phyloP scores from a whole-genome alignment of 768 basidiomycete genomes.

The Pisolithus tinctorius region DNA sequence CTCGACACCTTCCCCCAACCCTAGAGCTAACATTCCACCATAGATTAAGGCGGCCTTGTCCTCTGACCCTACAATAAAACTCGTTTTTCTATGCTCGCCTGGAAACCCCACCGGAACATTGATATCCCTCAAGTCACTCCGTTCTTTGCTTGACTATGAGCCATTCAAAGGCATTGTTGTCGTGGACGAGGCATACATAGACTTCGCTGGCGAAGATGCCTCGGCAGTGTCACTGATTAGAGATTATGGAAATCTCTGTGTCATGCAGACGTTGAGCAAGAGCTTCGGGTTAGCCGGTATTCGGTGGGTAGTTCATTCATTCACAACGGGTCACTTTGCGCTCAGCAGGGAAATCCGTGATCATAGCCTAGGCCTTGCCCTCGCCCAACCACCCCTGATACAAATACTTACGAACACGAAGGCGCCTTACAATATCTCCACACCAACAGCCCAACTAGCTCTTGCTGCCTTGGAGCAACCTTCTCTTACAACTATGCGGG shows the following conservation, averaged over 20 bases:
- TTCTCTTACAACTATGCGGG: conserved; percentile 58
- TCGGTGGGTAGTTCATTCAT: conserved; percentile 46
- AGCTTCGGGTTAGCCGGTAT: conserved; percentile 95
- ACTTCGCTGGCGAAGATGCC: conserved; percentile 62
- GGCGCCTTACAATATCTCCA: conserved; percentile 95
- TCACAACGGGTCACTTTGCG: not conserved
- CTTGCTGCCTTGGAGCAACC: conserved; percentile 64
- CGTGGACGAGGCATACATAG: conserved; percentile 97
- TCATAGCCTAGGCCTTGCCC: conserved; percentile 75
- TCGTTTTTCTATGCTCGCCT: conserved; percentile 93
- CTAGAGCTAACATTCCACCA: not conserved
- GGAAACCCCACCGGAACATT: conserved; percentile 94
- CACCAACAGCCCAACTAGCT: conserved; percentile 81
- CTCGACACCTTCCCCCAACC: not conserved
- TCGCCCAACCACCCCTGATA: conserved; percentile 85
- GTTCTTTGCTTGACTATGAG: conserved; percentile 66
- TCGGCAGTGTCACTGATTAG: conserved; percentile 68
- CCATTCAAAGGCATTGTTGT: conserved; percentile 87
- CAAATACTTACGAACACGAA: conserved; percentile 93
- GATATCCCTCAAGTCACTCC: conserved; percentile 65
- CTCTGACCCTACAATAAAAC: conserved; percentile 73
- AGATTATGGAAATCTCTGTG: conserved; percentile 82
- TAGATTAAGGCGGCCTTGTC: conserved; percentile 69
- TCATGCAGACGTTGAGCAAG: conserved; percentile 97
- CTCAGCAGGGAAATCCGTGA: not conserved